Conservation (phyloP, 108 stramenopile species). For the Licmophora abbreviata region DNA sequence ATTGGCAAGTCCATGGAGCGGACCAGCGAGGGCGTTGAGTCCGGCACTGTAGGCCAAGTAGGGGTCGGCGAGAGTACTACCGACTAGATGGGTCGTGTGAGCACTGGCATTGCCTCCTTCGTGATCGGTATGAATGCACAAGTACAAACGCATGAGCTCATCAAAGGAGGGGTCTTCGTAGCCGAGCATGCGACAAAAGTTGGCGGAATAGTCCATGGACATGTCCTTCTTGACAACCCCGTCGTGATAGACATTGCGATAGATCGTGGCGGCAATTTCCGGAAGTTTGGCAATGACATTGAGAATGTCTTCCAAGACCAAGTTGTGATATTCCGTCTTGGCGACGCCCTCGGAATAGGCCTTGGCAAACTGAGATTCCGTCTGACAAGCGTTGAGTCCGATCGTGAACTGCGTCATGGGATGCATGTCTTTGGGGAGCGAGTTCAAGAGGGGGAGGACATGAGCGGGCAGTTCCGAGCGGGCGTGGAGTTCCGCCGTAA, state of each 20-base stretch:
- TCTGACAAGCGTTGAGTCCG: conserved; percentile 89
- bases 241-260: conserved; percentile 94
- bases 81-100: conserved; percentile 98
- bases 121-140: conserved; percentile 99
- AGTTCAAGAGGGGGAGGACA: conserved; percentile 87
- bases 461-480: conserved; percentile 87
- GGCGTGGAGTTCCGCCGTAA: conserved; percentile 89
- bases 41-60: conserved; percentile 94
- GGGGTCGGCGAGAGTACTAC: conserved; percentile 93
- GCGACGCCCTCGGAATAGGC: conserved; percentile 87
- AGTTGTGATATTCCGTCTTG: conserved; percentile 92
- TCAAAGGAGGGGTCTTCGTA: conserved; percentile 90
- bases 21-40: conserved; percentile 96
- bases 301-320: conserved; percentile 92
- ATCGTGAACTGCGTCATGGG: conserved; percentile 98
- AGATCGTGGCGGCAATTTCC: conserved; percentile 96
- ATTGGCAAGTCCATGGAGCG: conserved; percentile 98
- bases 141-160: conserved; percentile 98
- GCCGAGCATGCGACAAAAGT: conserved; percentile 98
- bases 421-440: conserved; percentile 96
- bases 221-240: conserved; percentile 87
- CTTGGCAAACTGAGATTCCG: conserved; percentile 91
- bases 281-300: conserved; percentile 93
- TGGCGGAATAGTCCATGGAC: conserved; percentile 95
- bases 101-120: conserved; percentile 99